phyloP scores from a whole-genome alignment of 192 early-diverging fungal genomes.

The Jimgerdemannia flammicorona region DNA sequence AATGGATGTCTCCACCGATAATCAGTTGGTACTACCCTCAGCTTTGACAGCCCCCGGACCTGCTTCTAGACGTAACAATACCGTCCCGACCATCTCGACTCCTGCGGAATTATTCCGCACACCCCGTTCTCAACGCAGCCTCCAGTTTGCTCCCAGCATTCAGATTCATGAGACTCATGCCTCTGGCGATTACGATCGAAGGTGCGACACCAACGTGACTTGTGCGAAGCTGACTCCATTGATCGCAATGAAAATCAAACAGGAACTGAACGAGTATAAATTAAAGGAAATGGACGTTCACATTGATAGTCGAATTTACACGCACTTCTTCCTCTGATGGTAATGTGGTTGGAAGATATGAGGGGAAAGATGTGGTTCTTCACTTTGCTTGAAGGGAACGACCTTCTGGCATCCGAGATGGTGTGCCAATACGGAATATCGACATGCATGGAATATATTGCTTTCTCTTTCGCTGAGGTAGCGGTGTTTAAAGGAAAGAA shows the following conservation, averaged over 20 bases:
- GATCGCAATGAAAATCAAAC: conserved; percentile 83
- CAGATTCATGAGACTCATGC: conserved; percentile 66
- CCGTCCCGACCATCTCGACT: conserved; percentile 6
- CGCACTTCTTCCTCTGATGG: conserved; percentile 65
- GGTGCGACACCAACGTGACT: conserved; percentile 75
- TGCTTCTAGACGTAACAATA: conserved; percentile 9
- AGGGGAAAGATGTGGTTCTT: too few relatives aligned
- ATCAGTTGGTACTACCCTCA: conserved; percentile 8
- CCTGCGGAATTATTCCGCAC: conserved; percentile 20
- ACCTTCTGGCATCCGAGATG: too few relatives aligned
- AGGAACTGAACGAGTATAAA: conserved; percentile 96
- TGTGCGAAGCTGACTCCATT: conserved; percentile 80
- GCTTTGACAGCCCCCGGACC: conserved; percentile 11
- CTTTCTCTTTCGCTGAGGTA: too few relatives aligned
- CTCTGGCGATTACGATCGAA: conserved; percentile 82
- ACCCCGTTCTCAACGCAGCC: conserved; percentile 23
- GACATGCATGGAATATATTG: too few relatives aligned
- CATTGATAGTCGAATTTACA: conserved; percentile 65
- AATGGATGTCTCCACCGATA: not conserved
- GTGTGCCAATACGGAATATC: too few relatives aligned
- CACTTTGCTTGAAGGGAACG: too few relatives aligned
- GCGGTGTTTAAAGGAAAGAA: too few relatives aligned
- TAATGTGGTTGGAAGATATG: not conserved
- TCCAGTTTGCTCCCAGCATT: conserved; percentile 49
- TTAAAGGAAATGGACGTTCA: conserved; percentile 89